Evolutionary conservation across 805 yeast genomes (phyloP), one percentile per base, ranked within the genome.

Genomic region (Naumovozyma castellii): DNA sequence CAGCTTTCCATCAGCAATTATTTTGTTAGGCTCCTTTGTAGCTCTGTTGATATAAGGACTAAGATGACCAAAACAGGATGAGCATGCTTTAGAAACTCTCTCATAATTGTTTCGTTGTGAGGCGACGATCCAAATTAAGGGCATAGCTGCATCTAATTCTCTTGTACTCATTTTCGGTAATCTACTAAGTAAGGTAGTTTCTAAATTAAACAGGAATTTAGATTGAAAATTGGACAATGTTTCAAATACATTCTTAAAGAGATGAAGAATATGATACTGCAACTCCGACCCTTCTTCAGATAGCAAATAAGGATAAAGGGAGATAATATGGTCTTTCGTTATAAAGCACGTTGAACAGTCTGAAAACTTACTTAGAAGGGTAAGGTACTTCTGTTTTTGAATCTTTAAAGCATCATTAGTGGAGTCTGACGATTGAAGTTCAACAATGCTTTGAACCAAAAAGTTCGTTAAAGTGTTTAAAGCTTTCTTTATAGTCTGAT

Each of bases 111-210:
- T 60, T 32, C 69, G 65, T 49, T 72, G 59, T 2, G 46, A 51
- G 2, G 83, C 69, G 0, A 84, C 61, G 6, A 57, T 58, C 81
- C 86, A 78, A 3, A 76, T 59, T 41, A 84, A 69, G 1, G 87
- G 86, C 56, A 84, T 71, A 0, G 90, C 94, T 51, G 78, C 79
- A n/a, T 74, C 74, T 6, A 84, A 57, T 47, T 84, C 92, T 42
- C 56, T 66, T 0, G 70, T 67, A 38, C 69, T 72, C 59, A 80
- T 72, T 44, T 73, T 79, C 2, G 88, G 78, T 25, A 84, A 56
- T 25, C 73, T 62, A 27, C 65, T 64, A 44, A 83, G 53, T n/a
- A 84, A 49, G 2, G 73, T 66, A 0, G 66, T 50, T 52, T 76
- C 80, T 13, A 78, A 67, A 8, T 67, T 70, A 17, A 56, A 45